These are phyloP conservation scores for Termitomyces sp. DNA, from an alignment of 1,284 basidiomycete genomes.

Conservation along the genomic window DNA sequence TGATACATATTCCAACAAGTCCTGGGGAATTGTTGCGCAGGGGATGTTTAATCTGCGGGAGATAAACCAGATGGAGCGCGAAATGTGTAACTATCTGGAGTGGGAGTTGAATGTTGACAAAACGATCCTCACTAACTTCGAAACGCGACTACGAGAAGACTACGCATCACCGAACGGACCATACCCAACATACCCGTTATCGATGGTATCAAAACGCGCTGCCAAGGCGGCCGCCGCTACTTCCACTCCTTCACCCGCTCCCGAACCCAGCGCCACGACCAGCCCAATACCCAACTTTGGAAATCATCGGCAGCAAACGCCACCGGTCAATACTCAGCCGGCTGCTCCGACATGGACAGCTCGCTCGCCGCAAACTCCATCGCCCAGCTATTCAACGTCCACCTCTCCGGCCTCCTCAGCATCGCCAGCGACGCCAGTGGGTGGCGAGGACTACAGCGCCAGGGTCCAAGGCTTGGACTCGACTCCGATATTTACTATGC, in stretches of 20 bases:
- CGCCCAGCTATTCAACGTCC: conserved; percentile 42
- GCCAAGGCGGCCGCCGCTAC: conserved; percentile 38
- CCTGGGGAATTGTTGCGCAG: conserved; percentile 91
- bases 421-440: conserved; percentile 49
- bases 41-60: conserved; percentile 86
- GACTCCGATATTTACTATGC: conserved; percentile 30
- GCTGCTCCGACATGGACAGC: conserved; percentile 16
- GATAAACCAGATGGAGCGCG: conserved; percentile 94
- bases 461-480: conserved; percentile 42
- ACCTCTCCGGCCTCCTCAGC: conserved; percentile 52
- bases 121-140: conserved; percentile 60
- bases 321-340: conserved; percentile 20
- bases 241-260: conserved; percentile 41
- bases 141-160: conserved; percentile 56
- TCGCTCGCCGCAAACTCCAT: conserved; percentile 28
- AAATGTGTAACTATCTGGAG: conserved; percentile 90
- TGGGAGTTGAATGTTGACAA: conserved; percentile 85
- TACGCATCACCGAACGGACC: conserved; percentile 48
- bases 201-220: conserved; percentile 51
- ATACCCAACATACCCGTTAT: conserved; percentile 56
- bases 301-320: conserved; percentile 35
- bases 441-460: conserved; percentile 40
- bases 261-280: conserved; percentile 45
- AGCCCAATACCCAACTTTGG: conserved; percentile 49
- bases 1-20: conserved; percentile 96